phyloP scores from a whole-genome alignment of 2,329 filamentous ascomycete species.

The Aspergillus calidoustus region DNA sequence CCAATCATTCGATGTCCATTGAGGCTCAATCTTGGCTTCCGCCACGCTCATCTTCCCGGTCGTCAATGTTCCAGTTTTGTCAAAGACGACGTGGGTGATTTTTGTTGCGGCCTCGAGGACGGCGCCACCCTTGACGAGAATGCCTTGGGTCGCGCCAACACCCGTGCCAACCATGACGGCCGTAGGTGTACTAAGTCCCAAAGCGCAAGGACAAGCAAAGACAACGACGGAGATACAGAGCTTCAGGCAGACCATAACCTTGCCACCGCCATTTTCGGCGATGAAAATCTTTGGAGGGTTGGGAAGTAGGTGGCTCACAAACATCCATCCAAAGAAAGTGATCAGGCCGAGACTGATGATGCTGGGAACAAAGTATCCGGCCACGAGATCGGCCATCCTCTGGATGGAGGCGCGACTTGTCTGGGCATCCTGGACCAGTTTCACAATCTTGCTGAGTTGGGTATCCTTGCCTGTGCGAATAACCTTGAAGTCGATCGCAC shows the following conservation, averaged over 20 bases:
- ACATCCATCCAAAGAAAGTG: conserved; percentile 93
- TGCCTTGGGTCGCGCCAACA: conserved; percentile 91
- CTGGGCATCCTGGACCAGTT: conserved; percentile 96
- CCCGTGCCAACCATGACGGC: conserved; percentile 99
- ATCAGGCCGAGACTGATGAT: conserved; percentile 82
- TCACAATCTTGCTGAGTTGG: conserved; percentile 96
- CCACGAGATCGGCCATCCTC: conserved; percentile 84
- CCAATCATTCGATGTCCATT: conserved; percentile 72
- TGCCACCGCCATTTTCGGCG: conserved; percentile 79
- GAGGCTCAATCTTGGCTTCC: conserved; percentile 65
- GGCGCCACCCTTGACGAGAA: conserved; percentile 95
- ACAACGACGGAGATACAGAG: conserved; percentile 98
- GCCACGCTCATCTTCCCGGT: conserved; percentile 95
- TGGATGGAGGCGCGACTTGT: conserved; percentile 94
- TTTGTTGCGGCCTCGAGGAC: conserved; percentile 89
- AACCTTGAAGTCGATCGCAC: conserved; percentile 88
- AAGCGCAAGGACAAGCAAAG: conserved; percentile 93
- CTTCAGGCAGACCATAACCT: conserved; percentile 94
- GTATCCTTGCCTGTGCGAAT: conserved; percentile 92
- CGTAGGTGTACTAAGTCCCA: conserved; percentile 94
- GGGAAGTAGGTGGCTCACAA: conserved; percentile 82
- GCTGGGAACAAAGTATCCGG: conserved; percentile 89
- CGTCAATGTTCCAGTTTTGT: conserved; percentile 95
- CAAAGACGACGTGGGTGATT: conserved; percentile 85
- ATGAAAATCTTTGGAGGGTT: conserved; percentile 90